Evolutionary conservation across 345 rosid genomes (phyloP), one percentile per base, ranked within the genome.

Genomic region (Murraya paniculata): DNA sequence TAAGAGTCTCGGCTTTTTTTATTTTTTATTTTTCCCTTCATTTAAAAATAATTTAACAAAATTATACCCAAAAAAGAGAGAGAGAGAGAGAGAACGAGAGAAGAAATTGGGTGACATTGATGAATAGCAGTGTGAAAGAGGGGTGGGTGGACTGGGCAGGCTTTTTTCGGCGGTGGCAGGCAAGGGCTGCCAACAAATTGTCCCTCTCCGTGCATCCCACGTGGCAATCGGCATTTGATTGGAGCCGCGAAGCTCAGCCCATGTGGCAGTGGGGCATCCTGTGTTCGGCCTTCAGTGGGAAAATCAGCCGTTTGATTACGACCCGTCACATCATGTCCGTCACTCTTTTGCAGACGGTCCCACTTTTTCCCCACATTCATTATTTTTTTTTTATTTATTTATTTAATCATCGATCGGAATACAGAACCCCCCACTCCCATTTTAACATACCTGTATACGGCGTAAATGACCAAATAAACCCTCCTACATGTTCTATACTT

Each of bases 321-420:
- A 82, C 81, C 69, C 73, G 71, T 89, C 89, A 80, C 88, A 81
- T 86, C 89, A 80, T 72, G 64, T 76, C 80, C 83, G 73, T 72
- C 83, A 22, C 74, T 82, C 45, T 55, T 21, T 68, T 72, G 78
- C 85, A 79, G 82, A 77, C 74, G 86, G 87, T 79, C 88, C 87
- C 85, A 78, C 76, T 9, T 25, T 14, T 25, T 1, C n/a, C 14
- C n/a, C 9, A 1, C 28, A 21, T 67, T 67, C 24, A n/a, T 22
- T 24, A 14, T 38, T 2, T 27, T 9, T 33, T 4, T 2, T 4
- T 33, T 33, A 33, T 33, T 30, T 30, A 30, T 30, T 33, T 1
- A 13, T 45, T 45, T 11, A 45, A 45, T 45, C 50, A 45, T 45
- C 50, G 5, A 45, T 45, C 4, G 50, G 13, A 11, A 45, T 45